Evolutionary conservation across 2,329 filamentous ascomycete species (phyloP), one percentile per base, ranked within the genome.

Genomic region (Cladophialophora carrionii): DNA sequence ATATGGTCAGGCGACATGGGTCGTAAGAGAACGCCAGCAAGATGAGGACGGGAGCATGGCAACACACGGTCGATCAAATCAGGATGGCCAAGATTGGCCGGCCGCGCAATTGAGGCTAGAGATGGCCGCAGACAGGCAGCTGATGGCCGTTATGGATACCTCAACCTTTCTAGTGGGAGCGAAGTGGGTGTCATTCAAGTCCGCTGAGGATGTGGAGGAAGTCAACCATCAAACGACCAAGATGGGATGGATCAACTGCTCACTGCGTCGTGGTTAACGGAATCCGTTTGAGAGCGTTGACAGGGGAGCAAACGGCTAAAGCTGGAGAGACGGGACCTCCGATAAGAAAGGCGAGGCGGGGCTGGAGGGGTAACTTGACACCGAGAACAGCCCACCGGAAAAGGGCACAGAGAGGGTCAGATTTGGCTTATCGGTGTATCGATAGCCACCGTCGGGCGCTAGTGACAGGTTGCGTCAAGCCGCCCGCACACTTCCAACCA

Each of bases 1-100:
- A 60, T 57, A 57, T 66, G 64, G 67, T 67, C 64, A 67, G 67
- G 31, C 57, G 57, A 60, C 46, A 26, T 6, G 31, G 24, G n/a
- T n/a, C 22, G 46, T 8, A 37, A 41, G 22, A 53, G 48, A 53
- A 20, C 20, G 32, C 24, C 57, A 43, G 46, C 57, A 60, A 60
- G 32, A 43, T 60, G 57, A 51, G 46, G n/a, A 37, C 10, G 43
- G 46, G 41, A 51, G 29, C 46, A 52, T 41, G 57, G 29, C 48
- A 52, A 37, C 26, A 49, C 37, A 20, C 37, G 7, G 7, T 43
- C 37, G 46, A 60, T 43, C 48, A 60, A 60, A 60, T 34, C 48
- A 34, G 34, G 48, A 49, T 43, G 9, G 17, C 32, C 12, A 60
- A 52, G 48, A 9, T 37, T 43, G 57, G 49, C n/a, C 57, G 75